Conservation (phyloP, 371 early-diverging fungal genomes). For the Chytridiales sp. region DNA sequence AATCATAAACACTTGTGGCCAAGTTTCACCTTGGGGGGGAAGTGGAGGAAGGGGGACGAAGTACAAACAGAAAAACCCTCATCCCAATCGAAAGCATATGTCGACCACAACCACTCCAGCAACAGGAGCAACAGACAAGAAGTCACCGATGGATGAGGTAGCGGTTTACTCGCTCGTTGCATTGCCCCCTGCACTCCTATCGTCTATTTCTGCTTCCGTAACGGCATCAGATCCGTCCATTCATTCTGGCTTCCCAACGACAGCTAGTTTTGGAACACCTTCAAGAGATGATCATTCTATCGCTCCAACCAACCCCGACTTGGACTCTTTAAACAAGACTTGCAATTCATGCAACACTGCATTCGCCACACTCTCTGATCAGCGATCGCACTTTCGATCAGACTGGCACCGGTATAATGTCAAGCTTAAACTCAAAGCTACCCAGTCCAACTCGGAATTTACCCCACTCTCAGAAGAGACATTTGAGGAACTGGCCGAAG, state of each 20-base stretch:
- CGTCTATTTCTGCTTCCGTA: not conserved
- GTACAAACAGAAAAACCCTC: too few species aligned
- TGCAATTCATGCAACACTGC: conserved; percentile 11
- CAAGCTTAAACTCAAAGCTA: conserved; percentile 60
- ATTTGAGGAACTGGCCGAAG: conserved; percentile 36
- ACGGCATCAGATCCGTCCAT: not conserved
- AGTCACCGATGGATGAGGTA: too few species aligned
- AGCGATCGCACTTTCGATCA: conserved; percentile 72
- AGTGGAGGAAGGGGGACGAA: too few species aligned
- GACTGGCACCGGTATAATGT: conserved; percentile 97
- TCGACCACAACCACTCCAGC: too few species aligned
- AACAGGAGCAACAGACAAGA: too few species aligned
- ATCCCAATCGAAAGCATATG: too few species aligned
- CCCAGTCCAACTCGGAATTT: not conserved
- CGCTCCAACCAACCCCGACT: not conserved
- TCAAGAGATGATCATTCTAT: not conserved
- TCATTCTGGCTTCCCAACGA: not conserved
- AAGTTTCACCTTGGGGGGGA: too few species aligned
- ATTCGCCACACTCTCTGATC: conserved; percentile 21
- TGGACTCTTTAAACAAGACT: not conserved
- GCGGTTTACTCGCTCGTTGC: conserved; percentile 17
- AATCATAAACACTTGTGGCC: too few species aligned
- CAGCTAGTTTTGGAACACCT: not conserved
- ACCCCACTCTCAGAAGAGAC: conserved; percentile 28
- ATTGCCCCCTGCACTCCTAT: not conserved